Evolutionary conservation across 1,284 basidiomycete genomes (phyloP).

Genomic region (Trichosporon ovoides): DNA sequence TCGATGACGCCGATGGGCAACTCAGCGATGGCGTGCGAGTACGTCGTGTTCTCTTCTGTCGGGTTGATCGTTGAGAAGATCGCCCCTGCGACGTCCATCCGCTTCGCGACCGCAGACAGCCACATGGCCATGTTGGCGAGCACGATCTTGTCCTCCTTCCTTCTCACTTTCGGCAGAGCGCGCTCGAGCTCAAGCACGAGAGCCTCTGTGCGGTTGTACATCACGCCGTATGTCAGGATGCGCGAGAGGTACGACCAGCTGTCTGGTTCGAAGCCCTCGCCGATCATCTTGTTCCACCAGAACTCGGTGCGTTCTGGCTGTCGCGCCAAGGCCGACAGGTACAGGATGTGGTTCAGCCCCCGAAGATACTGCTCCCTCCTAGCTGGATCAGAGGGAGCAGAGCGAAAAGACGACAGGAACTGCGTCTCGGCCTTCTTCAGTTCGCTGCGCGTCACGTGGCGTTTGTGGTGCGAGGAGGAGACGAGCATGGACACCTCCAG

Average conservation of each 20-base stretch:
- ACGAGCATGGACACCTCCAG: slow-evolving; percentile 22
- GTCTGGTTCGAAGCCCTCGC: slow-evolving; percentile 23
- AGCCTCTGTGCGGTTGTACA: slow-evolving; percentile 5
- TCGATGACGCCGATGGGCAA: slow-evolving; percentile 14
- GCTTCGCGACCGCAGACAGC: slow-evolving; percentile 46
- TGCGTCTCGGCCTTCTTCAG: slow-evolving; percentile 19
- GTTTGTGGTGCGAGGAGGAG: slow-evolving; percentile 7
- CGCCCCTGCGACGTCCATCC: slow-evolving; percentile 56
- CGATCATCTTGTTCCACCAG: slow-evolving; percentile 26
- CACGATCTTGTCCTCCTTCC: slow-evolving; percentile 4
- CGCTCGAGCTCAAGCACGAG: slow-evolving; percentile 9
- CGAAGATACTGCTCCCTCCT: slow-evolving; percentile 17
- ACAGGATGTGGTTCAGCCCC: slow-evolving; percentile 34
- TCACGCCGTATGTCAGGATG: slow-evolving; percentile 13
- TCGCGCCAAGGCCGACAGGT: slow-evolving; percentile 27
- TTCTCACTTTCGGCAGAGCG: slow-evolving; percentile 6
- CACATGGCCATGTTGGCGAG: slow-evolving; percentile 53
- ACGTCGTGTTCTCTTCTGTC: neutral
- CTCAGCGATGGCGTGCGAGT: neutral
- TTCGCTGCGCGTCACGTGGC: slow-evolving; percentile 11
- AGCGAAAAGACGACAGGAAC: slow-evolving; percentile 19
- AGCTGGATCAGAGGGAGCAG: slow-evolving; percentile 8
- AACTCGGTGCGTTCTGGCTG: slow-evolving; percentile 20
- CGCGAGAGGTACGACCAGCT: slow-evolving; percentile 24
- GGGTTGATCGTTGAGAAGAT: slow-evolving; percentile 53